Evolutionary conservation across 2,329 filamentous ascomycete genomes (phyloP).

Genomic region (Paraconiothyrium sp.): DNA sequence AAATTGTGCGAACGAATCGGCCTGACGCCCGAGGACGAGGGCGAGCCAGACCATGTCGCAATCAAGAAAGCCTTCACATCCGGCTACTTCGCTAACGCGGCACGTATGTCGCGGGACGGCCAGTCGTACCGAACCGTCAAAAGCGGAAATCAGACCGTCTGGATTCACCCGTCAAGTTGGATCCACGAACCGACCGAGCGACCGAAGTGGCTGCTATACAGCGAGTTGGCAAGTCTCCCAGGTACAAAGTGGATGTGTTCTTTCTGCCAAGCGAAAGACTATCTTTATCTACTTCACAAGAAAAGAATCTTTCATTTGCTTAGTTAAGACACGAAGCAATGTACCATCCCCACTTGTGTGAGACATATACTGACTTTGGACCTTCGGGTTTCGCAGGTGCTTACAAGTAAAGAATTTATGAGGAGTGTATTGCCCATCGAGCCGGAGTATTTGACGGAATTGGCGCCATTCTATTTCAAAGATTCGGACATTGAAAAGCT

Average conservation of each 20-base stretch:
- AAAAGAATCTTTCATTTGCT: too few species aligned
- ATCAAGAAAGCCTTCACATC: slow-evolving; percentile 89
- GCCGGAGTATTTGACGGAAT: slow-evolving; percentile 83
- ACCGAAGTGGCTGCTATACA: slow-evolving; percentile 89
- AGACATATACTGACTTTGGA: too few species aligned
- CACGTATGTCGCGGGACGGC: slow-evolving; percentile 81
- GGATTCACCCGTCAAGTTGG: neutral
- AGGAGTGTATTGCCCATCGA: slow-evolving; percentile 86
- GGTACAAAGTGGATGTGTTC: too few species aligned
- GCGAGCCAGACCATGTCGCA: slow-evolving; percentile 75
- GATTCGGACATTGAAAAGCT: slow-evolving; percentile 86
- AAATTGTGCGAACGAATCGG: slow-evolving; percentile 95
- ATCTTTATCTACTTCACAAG: too few species aligned
- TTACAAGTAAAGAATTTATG: slow-evolving; percentile 93
- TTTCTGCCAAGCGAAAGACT: too few species aligned
- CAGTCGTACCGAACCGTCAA: slow-evolving; percentile 92
- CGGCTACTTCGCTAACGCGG: slow-evolving; percentile 94
- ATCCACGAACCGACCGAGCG: slow-evolving; percentile 52
- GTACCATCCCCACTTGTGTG: too few species aligned
- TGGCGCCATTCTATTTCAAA: slow-evolving; percentile 95
- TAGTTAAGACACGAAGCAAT: too few species aligned
- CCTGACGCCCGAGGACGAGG: slow-evolving; percentile 73
- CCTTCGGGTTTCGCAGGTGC: slow-evolving; percentile 54
- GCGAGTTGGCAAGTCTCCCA: slow-evolving; percentile 64
- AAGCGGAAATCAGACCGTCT: slow-evolving; percentile 63